A percentile compares a stretch with the other conserved stretches of the same genome.
These are phyloP conservation scores for Pinus tabuliformis DNA, from an alignment of 75 land plant genomes.

Conservation along the genomic window DNA sequence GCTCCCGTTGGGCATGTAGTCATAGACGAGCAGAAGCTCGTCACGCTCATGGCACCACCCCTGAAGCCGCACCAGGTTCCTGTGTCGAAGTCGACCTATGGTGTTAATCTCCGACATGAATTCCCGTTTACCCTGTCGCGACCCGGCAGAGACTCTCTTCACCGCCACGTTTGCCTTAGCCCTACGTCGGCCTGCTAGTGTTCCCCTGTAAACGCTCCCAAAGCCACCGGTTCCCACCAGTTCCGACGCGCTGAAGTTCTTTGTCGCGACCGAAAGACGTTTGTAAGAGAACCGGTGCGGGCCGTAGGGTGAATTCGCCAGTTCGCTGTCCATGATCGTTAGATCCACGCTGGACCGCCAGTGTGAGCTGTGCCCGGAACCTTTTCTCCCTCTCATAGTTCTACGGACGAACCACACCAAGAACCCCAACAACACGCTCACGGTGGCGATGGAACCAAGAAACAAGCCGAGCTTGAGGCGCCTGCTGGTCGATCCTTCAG, in stretches of 20 bases:
- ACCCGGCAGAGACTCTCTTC: slow-evolving; percentile 13
- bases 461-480: too few species aligned
- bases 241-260: slow-evolving; percentile 5
- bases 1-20: slow-evolving; percentile 46
- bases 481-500: too few species aligned
- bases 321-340: too few species aligned
- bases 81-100: slow-evolving; percentile 32
- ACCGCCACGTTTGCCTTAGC: neutral
- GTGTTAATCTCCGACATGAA: slow-evolving; percentile 42
- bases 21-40: slow-evolving; percentile 41
- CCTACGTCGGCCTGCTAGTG: neutral
- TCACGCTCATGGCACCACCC: slow-evolving; percentile 41
- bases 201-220: slow-evolving; percentile 2
- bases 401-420: too few species aligned
- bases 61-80: slow-evolving; percentile 36
- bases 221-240: slow-evolving; percentile 14
- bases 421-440: too few species aligned
- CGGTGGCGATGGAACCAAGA: too few species aligned
- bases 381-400: neutral
- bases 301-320: too few species aligned
- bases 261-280: neutral
- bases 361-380: too few species aligned
- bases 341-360: too few species aligned
- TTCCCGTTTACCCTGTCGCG: slow-evolving; percentile 24
- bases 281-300: too few species aligned